phyloP scores from a whole-genome alignment of 73 alveolate genomes.

The Halteria grandinella region DNA sequence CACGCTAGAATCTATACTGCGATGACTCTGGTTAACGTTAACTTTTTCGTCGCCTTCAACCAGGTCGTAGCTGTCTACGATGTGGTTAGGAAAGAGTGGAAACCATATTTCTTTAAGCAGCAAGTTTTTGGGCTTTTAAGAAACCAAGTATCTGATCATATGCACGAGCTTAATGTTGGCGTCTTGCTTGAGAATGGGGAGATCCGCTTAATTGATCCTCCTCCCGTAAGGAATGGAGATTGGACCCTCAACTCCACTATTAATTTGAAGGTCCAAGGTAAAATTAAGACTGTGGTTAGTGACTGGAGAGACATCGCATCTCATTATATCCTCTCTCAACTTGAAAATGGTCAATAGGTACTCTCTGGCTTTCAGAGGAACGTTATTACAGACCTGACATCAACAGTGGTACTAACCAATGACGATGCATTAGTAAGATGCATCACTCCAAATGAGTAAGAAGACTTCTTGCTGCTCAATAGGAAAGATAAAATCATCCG shows the following conservation, averaged over 20 bases:
- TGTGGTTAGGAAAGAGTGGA: conserved; percentile 38
- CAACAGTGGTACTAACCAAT: too few relatives aligned
- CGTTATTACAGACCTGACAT: too few relatives aligned
- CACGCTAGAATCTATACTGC: conserved; percentile 9
- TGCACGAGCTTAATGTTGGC: conserved; percentile 36
- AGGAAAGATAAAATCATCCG: too few relatives aligned
- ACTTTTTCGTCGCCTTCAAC: conserved; percentile 41
- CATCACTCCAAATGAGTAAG: too few relatives aligned
- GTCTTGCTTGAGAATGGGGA: conserved; percentile 27
- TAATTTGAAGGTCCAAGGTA: conserved; percentile 26
- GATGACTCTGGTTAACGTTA: conserved; percentile 26
- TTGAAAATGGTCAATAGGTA: too few relatives aligned
- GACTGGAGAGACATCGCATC: conserved; percentile 20
- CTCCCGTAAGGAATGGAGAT: conserved; percentile 1
- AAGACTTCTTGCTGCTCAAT: too few relatives aligned
- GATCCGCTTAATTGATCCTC: conserved; percentile 29
- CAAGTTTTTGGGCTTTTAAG: conserved; percentile 33
- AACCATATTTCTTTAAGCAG: conserved; percentile 29
- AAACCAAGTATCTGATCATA: conserved; percentile 22
- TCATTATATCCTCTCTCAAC: conserved; percentile 9
- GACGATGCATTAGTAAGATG: too few relatives aligned
- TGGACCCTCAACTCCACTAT: conserved; percentile 18
- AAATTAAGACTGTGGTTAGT: conserved; percentile 2
- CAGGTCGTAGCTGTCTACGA: conserved; percentile 21
- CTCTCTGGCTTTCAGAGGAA: too few relatives aligned